These are phyloP conservation scores for Phytopythium litorale DNA, from an alignment of 352 stramenopile species.

Conservation along the genomic window DNA sequence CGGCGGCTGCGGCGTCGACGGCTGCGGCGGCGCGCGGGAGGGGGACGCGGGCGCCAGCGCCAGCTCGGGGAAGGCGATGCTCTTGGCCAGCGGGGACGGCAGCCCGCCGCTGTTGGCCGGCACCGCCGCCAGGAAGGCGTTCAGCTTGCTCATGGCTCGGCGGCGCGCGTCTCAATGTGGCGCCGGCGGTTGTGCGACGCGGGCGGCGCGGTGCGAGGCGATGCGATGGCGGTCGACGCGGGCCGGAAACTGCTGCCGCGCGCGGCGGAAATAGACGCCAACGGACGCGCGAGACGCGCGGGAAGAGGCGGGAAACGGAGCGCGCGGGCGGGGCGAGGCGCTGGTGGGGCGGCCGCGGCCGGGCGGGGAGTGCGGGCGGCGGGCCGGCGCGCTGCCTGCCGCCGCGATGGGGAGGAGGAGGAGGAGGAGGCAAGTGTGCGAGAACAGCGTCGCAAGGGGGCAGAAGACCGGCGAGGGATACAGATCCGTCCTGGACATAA, in stretches of 20 bases:
- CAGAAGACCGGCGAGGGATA: background rate
- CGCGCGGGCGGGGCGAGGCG: too few species aligned
- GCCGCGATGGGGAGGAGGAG: too few species aligned
- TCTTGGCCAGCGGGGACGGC: constrained; percentile 29
- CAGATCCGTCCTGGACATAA: background rate
- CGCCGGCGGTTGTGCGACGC: too few species aligned
- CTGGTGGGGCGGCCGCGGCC: too few species aligned
- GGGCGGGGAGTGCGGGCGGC: too few species aligned
- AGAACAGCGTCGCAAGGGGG: too few species aligned
- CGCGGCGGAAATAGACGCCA: background rate
- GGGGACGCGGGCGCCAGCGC: constrained; percentile 15
- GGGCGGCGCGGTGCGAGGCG: too few species aligned
- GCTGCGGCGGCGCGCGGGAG: constrained; percentile 13
- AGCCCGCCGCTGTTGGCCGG: constrained; percentile 43
- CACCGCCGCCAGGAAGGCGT: constrained; percentile 70
- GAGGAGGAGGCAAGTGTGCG: too few species aligned
- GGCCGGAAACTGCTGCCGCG: background rate
- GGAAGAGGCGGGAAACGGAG: background rate
- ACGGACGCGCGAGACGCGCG: background rate
- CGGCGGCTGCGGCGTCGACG: constrained; percentile 45
- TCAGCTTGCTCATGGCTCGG: constrained; percentile 45
- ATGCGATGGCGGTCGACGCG: too few species aligned
- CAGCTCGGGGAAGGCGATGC: constrained; percentile 24
- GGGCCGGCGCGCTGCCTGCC: too few species aligned
- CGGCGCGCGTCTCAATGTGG: too few species aligned